Evolutionary conservation across 2,329 filamentous ascomycete species (phyloP).

Genomic region (Emergomyces orientalis): DNA sequence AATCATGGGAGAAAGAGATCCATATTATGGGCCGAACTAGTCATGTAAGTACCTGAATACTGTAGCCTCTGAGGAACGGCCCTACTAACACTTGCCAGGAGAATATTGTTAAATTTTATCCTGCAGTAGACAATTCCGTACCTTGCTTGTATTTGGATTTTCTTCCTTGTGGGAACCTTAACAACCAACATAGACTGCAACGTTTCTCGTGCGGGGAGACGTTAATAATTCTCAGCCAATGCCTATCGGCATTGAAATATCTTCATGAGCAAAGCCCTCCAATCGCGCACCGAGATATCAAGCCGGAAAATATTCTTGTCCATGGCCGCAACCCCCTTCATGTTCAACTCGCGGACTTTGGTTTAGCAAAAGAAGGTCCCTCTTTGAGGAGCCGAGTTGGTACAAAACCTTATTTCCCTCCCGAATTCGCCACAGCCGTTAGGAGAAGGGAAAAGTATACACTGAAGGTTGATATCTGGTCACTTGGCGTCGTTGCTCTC

Average conservation of each 20-base stretch:
- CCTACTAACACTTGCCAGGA: background rate
- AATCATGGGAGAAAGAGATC: background rate
- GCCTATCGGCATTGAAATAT: conserved; percentile 12
- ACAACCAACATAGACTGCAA: background rate
- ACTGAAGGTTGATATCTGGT: conserved; percentile 83
- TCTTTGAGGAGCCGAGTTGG: background rate
- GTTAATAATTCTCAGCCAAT: conserved; percentile 2
- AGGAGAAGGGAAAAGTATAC: conserved; percentile 48
- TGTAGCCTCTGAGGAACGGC: background rate
- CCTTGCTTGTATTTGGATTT: conserved; percentile 7
- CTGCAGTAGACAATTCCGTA: background rate
- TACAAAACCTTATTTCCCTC: background rate
- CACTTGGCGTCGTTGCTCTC: conserved; percentile 62
- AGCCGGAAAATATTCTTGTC: conserved; percentile 17
- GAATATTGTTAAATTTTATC: conserved; percentile 1
- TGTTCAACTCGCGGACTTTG: conserved; percentile 16
- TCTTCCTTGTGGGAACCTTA: conserved; percentile 6
- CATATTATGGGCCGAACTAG: background rate
- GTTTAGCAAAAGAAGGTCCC: conserved; percentile 6
- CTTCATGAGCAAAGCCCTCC: conserved; percentile 10
- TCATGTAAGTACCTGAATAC: background rate
- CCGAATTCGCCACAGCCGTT: background rate
- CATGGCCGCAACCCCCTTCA: conserved; percentile 5
- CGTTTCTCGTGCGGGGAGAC: background rate
- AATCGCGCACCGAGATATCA: conserved; percentile 17